phyloP scores from a whole-genome alignment of 164 flowering plant species.

The Litsea cubeba region DNA sequence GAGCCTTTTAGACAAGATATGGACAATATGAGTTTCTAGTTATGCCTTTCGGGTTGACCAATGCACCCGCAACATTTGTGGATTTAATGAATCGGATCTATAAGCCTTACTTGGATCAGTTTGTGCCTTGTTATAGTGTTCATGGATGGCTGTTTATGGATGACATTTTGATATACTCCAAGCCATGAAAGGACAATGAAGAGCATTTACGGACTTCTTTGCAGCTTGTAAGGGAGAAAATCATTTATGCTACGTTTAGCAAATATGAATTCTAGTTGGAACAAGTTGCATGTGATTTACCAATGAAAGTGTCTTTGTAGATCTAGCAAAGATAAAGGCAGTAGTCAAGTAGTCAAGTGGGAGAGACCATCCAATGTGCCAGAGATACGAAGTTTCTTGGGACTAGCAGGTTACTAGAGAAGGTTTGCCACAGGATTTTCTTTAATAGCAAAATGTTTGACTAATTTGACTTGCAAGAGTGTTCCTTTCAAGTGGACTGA shows the following conservation, averaged over 20 bases:
- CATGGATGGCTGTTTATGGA: neutral
- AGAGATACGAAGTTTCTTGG: neutral
- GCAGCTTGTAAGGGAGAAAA: neutral
- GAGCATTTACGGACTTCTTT: neutral
- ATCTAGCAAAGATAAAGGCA: neutral
- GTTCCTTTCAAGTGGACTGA: neutral
- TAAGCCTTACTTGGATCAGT: neutral
- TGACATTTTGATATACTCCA: slow-evolving; percentile 8
- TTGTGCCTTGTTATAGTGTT: neutral
- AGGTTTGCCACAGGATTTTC: neutral
- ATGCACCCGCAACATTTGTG: neutral
- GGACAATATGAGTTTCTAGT: neutral
- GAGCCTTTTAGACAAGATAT: neutral
- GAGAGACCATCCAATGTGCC: neutral
- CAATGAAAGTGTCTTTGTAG: neutral
- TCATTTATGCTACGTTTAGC: neutral
- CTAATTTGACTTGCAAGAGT: neutral
- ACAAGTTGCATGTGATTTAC: neutral
- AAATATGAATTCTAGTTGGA: slow-evolving; percentile 1
- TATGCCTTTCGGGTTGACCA: slow-evolving; percentile 1
- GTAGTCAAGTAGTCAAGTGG: neutral
- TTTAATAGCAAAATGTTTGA: neutral
- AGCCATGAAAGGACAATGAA: neutral
- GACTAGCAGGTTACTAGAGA: neutral
- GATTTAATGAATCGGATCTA: slow-evolving; percentile 3